These are phyloP conservation scores for Umbelopsis sp. DNA, from an alignment of 371 early-diverging fungal species.

Conservation along the genomic window DNA sequence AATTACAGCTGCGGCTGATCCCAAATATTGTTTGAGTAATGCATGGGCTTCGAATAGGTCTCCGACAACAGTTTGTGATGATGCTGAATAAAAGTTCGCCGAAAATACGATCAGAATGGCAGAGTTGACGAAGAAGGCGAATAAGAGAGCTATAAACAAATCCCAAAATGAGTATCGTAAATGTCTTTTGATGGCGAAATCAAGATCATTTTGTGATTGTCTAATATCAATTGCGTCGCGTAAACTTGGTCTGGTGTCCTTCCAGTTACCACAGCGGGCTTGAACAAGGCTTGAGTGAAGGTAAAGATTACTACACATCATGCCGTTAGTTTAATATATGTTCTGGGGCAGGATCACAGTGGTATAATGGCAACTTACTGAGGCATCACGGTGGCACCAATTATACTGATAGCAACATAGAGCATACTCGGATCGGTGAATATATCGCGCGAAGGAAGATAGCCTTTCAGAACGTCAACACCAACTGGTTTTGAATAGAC, in stretches of 20 bases:
- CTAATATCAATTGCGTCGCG: slow-evolving; percentile 22
- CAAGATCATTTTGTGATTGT: slow-evolving; percentile 17
- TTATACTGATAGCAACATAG: slow-evolving; percentile 79
- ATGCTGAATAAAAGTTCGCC: slow-evolving; percentile 72
- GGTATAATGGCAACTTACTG: not conserved
- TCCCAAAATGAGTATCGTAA: slow-evolving; percentile 58
- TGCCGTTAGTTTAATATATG: slow-evolving; percentile 23
- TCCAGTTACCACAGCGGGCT: slow-evolving; percentile 50
- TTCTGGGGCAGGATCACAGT: slow-evolving; percentile 19
- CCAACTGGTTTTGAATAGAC: slow-evolving; percentile 63
- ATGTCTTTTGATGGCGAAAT: slow-evolving; percentile 22
- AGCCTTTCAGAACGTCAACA: slow-evolving; percentile 69
- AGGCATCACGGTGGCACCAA: slow-evolving; percentile 79
- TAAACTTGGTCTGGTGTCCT: slow-evolving; percentile 31
- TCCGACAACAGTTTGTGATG: slow-evolving; percentile 32
- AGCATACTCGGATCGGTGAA: slow-evolving; percentile 64
- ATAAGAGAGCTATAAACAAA: slow-evolving; percentile 67
- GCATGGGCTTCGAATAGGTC: slow-evolving; percentile 72
- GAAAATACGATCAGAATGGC: slow-evolving; percentile 82
- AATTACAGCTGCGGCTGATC: slow-evolving; percentile 65
- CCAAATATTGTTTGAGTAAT: slow-evolving; percentile 62
- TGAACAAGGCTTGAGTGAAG: slow-evolving; percentile 77
- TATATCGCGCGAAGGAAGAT: slow-evolving; percentile 64
- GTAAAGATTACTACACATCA: slow-evolving; percentile 64
- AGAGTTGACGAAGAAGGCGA: slow-evolving; percentile 80